Evolutionary conservation across 169 alveolate species (phyloP).

Genomic region (Cryptosporidium meleagridis): DNA sequence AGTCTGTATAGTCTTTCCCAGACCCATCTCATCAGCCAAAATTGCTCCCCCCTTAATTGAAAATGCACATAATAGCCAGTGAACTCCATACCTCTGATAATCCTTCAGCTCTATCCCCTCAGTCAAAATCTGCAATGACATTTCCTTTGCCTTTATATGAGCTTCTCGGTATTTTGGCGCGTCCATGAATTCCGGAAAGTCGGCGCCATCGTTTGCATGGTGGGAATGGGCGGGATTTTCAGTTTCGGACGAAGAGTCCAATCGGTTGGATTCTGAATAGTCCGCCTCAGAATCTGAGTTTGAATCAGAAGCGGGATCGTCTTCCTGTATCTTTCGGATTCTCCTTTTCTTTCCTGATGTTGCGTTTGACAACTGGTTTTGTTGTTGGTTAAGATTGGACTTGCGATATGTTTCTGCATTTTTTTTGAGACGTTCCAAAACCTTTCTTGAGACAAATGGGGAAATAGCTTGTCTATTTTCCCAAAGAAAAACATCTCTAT

Average conservation of each 20-base stretch:
- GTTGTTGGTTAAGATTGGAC: conserved; percentile 27
- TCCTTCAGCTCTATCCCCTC: conserved; percentile 89
- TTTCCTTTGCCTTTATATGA: conserved; percentile 42
- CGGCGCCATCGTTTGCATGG: conserved; percentile 21
- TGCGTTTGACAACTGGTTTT: not conserved
- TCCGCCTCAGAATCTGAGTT: not conserved
- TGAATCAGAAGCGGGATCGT: not conserved
- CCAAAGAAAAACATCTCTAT: conserved; percentile 84
- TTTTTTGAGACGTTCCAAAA: conserved; percentile 81
- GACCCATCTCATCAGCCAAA: conserved; percentile 93
- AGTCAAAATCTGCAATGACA: conserved; percentile 73
- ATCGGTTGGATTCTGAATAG: not conserved
- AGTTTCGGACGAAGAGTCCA: conserved; percentile 6
- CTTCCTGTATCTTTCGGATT: conserved; percentile 51
- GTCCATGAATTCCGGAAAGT: conserved; percentile 30
- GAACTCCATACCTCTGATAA: conserved; percentile 91
- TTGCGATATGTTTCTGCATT: conserved; percentile 76
- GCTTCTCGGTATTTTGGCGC: conserved; percentile 68
- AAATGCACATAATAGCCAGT: conserved; percentile 88
- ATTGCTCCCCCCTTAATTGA: conserved; percentile 90
- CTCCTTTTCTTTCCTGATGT: not conserved
- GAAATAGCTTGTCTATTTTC: conserved; percentile 85
- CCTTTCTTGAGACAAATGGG: conserved; percentile 85
- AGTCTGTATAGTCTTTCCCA: conserved; percentile 92
- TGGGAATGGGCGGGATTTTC: conserved; percentile 22